phyloP scores from a whole-genome alignment of 306 rosid genomes.

The Gleditsia sinensis region DNA sequence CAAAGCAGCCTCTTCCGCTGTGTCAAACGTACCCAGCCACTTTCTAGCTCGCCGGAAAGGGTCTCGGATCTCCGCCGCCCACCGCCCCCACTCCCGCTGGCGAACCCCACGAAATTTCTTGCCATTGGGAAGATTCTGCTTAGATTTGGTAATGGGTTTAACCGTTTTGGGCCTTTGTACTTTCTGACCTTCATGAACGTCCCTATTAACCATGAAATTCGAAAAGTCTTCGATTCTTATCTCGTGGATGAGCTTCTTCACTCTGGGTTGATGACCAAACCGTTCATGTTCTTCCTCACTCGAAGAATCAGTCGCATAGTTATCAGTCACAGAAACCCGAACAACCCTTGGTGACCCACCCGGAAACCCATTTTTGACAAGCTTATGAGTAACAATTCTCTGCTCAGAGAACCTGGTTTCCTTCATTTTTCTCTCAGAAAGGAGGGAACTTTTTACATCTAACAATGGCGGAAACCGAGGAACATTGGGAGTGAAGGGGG shows the following conservation, averaged over 20 bases:
- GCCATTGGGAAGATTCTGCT: background rate
- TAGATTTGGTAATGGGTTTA: background rate
- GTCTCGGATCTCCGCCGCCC: constrained; percentile 76
- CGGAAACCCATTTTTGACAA: background rate
- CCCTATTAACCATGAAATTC: background rate
- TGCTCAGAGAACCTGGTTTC: constrained; percentile 31
- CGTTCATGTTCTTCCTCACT: constrained; percentile 47
- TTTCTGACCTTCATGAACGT: too few species aligned
- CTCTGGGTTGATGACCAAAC: background rate
- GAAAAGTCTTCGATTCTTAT: constrained; percentile 42
- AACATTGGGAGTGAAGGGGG: background rate
- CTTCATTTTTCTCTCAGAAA: constrained; percentile 1
- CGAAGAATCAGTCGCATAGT: constrained; percentile 64
- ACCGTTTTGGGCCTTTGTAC: too few species aligned
- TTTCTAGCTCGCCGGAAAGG: constrained; percentile 37
- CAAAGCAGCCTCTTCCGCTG: constrained; percentile 65
- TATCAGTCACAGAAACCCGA: constrained; percentile 50
- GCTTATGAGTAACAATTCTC: constrained; percentile 37
- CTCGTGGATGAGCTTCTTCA: constrained; percentile 48
- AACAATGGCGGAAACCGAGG: constrained; percentile 1
- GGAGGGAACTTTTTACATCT: background rate
- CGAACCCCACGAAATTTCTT: constrained; percentile 57
- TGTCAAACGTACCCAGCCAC: constrained; percentile 68
- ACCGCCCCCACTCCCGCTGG: constrained; percentile 59
- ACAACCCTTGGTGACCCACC: constrained; percentile 31